Base-by-base conservation (phyloP, 495 filamentous ascomycete genomes). In the Entonaema liquescens region DNA sequence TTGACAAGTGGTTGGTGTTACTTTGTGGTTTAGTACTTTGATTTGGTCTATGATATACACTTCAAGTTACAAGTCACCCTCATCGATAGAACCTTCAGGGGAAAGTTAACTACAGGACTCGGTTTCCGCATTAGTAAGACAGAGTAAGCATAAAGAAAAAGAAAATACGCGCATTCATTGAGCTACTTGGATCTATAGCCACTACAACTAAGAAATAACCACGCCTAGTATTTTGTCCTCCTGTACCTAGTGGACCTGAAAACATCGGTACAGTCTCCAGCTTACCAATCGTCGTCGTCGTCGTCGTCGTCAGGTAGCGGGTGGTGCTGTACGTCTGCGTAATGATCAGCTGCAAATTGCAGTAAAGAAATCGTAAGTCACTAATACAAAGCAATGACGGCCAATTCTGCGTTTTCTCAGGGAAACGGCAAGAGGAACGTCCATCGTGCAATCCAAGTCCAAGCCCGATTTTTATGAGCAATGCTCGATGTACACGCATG, bases 401-500 rank as follows among this genome's bases (percentile, higher is more conserved):
- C 35, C 35, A 25, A 64, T 28, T 54, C 17, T 60, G 59, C 52
- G 21, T 65, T 60, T 33, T 44, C 28, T 47, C 47, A 49, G 56
- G 42, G 36, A 23, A 55, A 49, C 19, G 17, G 23, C 36, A 23
- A 58, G 40, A 47, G 44, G 57, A 53, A 31, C 36, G 59, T 55
- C 52, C 56, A 19, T 62, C 25, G 62, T 62, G 42, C 62, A 53
- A 69, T 69, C 70, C 65, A 66, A 69, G 61, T 53, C 65, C 65
- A 65, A 29, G 50, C 29, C 70, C 59, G 11, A 35, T 49, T 56
- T 62, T 56, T 68, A 69, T 69, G 11, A 8, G 28, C 15, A 49
- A 65, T 55, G 36, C 21, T 68, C 38, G 44, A 59, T 53, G 56
- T 69, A 61, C 65, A 36, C 65, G 33, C 60, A 31, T 56, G 56